Conservation (phyloP, 768 basidiomycete genomes). For the Calocera viscosa region DNA sequence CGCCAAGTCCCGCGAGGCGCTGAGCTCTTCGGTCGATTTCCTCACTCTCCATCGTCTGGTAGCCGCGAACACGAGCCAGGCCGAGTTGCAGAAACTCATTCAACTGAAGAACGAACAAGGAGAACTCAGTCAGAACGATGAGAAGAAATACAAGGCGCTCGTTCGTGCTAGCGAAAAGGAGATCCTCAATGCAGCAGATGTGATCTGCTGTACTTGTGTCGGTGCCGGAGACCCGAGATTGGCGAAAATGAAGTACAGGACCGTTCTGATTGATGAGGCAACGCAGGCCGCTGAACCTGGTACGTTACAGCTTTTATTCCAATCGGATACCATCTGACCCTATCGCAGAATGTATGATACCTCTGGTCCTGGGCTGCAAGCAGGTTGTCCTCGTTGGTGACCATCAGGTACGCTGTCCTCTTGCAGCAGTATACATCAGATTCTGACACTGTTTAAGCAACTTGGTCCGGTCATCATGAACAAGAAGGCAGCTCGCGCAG, state of each 20-base stretch:
- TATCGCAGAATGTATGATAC: conserved; percentile 90
- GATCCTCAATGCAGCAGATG: conserved; percentile 86
- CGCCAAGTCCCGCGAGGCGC: conserved; percentile 94
- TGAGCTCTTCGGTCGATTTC: conserved; percentile 90
- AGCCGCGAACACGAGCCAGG: conserved; percentile 88
- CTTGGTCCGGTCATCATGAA: conserved; percentile 99
- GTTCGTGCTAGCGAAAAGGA: conserved; percentile 96
- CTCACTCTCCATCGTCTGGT: conserved; percentile 95
- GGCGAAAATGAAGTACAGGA: conserved; percentile 95
- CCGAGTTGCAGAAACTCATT: conserved; percentile 95
- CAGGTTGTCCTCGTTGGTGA: conserved; percentile 97
- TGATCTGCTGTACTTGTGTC: conserved; percentile 97
- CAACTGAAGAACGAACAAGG: conserved; percentile 97
- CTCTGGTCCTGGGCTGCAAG: conserved; percentile 93
- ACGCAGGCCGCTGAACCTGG: conserved; percentile 97
- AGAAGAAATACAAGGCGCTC: conserved; percentile 93
- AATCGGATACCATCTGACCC: background rate
- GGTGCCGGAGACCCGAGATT: conserved; percentile 93
- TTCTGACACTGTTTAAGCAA: conserved; percentile 40
- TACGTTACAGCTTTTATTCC: conserved; percentile 26
- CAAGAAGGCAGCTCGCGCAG: conserved; percentile 99
- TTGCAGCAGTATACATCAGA: conserved; percentile 7
- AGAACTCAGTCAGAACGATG: conserved; percentile 90
- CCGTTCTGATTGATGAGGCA: conserved; percentile 95
- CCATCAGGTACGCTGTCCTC: conserved; percentile 40